Evolutionary conservation across 768 basidiomycete species (phyloP).

Genomic region (Leccinellum rugosiceps): DNA sequence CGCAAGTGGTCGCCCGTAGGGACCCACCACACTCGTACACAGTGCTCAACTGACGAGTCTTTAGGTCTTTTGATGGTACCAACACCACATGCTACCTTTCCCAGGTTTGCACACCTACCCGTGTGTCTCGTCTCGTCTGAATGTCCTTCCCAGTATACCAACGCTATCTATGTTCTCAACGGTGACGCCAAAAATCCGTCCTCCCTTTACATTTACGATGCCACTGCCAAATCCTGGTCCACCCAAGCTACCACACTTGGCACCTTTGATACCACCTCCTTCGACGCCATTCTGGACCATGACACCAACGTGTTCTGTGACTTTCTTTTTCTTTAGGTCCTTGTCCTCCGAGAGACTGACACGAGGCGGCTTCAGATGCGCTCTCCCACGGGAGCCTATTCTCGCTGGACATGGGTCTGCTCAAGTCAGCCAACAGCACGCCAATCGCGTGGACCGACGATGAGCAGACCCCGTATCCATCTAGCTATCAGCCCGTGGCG

Average conservation of each 20-base stretch:
- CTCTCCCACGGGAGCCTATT: constrained; percentile 63
- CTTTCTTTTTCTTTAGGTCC: background rate
- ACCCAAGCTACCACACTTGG: constrained; percentile 58
- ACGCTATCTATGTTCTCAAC: constrained; percentile 82
- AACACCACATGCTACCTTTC: constrained; percentile 73
- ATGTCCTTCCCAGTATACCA: constrained; percentile 56
- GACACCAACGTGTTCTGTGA: constrained; percentile 90
- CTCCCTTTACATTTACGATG: constrained; percentile 79
- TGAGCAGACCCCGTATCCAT: constrained; percentile 52
- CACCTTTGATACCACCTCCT: constrained; percentile 59
- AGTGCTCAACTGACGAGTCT: background rate
- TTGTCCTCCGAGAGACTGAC: constrained; percentile 4
- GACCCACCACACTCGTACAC: constrained; percentile 1
- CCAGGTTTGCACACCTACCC: constrained; percentile 39
- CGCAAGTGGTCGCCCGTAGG: constrained; percentile 74
- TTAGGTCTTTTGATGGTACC: constrained; percentile 60
- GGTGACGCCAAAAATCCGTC: constrained; percentile 70
- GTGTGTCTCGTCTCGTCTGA: background rate
- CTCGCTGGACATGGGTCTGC: constrained; percentile 63
- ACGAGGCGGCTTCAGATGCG: constrained; percentile 47
- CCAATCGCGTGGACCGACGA: constrained; percentile 65
- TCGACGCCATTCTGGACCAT: constrained; percentile 81
- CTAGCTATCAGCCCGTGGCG: constrained; percentile 68
- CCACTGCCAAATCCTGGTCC: constrained; percentile 69
- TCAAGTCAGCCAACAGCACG: constrained; percentile 57